Percentiles rank a stretch among this genome's conserved stretches.
phyloP scores from a whole-genome alignment of 2,329 filamentous ascomycete species.

The Ophiostoma triangulosporum region DNA sequence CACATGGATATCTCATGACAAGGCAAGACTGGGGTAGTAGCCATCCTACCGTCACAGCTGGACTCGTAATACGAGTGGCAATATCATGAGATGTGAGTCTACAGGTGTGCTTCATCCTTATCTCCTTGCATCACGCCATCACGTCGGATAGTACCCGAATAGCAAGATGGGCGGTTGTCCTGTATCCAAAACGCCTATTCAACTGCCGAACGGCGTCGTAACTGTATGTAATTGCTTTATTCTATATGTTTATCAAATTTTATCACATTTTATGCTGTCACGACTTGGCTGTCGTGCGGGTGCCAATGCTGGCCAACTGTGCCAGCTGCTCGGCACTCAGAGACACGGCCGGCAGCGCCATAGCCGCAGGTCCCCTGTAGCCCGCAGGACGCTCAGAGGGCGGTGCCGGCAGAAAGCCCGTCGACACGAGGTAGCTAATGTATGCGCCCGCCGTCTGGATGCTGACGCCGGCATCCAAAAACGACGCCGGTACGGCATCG shows the following conservation, averaged over 20 bases:
- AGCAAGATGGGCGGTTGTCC: no score
- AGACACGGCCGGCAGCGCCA: not conserved
- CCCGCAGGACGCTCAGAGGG: not conserved
- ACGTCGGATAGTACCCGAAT: no score
- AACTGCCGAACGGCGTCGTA: no score
- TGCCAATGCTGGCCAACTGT: not conserved
- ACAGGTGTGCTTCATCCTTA: no score
- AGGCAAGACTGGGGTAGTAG: no score
- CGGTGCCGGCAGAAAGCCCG: constrained; percentile 1
- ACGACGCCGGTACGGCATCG: constrained; percentile 5
- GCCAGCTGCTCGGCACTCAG: not conserved
- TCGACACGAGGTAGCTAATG: not conserved
- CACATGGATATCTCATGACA: no score
- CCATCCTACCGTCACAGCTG: no score
- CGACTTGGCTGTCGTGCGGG: not conserved
- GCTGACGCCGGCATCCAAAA: not conserved
- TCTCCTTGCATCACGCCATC: no score
- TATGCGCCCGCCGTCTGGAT: not conserved
- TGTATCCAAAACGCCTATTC: no score
- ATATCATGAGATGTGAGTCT: no score
- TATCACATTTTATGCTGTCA: not conserved
- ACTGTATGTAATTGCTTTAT: no score
- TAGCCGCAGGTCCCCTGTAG: not conserved
- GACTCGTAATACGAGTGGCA: no score
- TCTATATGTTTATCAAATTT: not conserved